These are phyloP conservation scores for Plasmodium vivax DNA, from an alignment of 169 alveolate genomes.

Conservation along the genomic window DNA sequence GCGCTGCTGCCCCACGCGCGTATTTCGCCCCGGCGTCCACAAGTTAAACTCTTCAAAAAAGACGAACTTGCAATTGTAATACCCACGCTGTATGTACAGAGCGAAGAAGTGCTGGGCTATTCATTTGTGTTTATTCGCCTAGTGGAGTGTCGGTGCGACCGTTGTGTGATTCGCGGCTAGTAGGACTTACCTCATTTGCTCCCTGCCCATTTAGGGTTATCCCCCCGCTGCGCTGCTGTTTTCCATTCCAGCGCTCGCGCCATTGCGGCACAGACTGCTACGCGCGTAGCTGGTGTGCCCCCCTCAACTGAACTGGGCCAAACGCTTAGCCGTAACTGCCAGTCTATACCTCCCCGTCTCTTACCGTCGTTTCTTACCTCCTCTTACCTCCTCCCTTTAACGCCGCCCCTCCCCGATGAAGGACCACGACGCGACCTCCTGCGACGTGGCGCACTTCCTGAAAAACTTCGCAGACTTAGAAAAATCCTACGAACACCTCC, in stretches of 20 bases:
- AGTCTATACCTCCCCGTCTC: too few species aligned
- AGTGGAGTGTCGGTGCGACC: neutral
- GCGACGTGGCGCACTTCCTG: constrained; percentile 52
- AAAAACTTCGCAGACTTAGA: constrained; percentile 59
- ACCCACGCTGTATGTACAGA: neutral
- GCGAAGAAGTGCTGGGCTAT: neutral
- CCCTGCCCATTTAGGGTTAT: neutral
- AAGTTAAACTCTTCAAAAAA: neutral
- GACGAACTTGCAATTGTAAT: neutral
- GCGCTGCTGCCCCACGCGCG: neutral
- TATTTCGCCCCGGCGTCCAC: neutral
- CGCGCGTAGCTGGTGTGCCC: neutral
- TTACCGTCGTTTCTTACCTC: neutral
- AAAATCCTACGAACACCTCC: constrained; percentile 50
- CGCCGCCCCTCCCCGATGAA: neutral
- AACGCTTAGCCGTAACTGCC: neutral
- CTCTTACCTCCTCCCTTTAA: neutral
- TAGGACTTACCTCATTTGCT: neutral
- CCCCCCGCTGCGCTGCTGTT: neutral
- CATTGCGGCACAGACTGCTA: neutral
- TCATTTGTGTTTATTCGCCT: neutral
- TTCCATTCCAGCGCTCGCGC: neutral
- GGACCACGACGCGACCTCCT: neutral
- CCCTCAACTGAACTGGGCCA: neutral
- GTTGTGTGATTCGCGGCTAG: neutral